phyloP scores from a whole-genome alignment of 2,329 filamentous ascomycete genomes.

The Claviceps arundinis region DNA sequence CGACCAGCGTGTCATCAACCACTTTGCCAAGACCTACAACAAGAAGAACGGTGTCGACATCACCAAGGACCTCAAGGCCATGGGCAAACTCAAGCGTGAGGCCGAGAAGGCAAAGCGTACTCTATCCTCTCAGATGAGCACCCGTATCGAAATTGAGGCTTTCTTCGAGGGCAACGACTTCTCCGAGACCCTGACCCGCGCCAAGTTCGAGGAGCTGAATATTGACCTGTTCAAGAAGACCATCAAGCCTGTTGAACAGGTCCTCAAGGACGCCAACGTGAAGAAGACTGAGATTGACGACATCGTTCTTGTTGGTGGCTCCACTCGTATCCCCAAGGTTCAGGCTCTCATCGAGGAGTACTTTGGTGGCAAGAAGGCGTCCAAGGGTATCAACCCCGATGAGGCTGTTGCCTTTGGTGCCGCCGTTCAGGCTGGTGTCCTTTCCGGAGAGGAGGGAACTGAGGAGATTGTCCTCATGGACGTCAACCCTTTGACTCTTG shows the following conservation, averaged over 20 bases:
- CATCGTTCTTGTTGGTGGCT: conserved; percentile 96
- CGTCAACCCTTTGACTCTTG: conserved; percentile 89
- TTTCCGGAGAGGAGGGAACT: conserved; percentile 76
- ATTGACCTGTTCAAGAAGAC: conserved; percentile 99
- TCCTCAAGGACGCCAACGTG: conserved; percentile 94
- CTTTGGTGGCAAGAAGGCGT: conserved; percentile 91
- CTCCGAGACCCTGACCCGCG: conserved; percentile 93
- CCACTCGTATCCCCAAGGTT: conserved; percentile 98
- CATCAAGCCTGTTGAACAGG: conserved; percentile 95
- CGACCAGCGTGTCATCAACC: conserved; percentile 91
- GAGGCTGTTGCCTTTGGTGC: conserved; percentile 98
- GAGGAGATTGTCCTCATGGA: conserved; percentile 85
- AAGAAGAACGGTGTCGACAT: conserved; percentile 93
- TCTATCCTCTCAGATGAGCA: conserved; percentile 85
- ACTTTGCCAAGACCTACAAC: conserved; percentile 96
- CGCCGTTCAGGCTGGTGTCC: conserved; percentile 90
- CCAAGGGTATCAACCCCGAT: conserved; percentile 99
- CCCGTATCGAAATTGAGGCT: conserved; percentile 90
- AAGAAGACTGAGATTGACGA: conserved; percentile 93
- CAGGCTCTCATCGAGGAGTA: conserved; percentile 88
- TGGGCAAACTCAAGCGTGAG: conserved; percentile 99
- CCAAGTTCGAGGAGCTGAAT: conserved; percentile 99
- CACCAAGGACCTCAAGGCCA: conserved; percentile 89
- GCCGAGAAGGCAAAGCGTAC: conserved; percentile 99
- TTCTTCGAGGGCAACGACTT: conserved; percentile 97